phyloP scores from a whole-genome alignment of 2,329 filamentous ascomycete species.

The Alternaria rosae region DNA sequence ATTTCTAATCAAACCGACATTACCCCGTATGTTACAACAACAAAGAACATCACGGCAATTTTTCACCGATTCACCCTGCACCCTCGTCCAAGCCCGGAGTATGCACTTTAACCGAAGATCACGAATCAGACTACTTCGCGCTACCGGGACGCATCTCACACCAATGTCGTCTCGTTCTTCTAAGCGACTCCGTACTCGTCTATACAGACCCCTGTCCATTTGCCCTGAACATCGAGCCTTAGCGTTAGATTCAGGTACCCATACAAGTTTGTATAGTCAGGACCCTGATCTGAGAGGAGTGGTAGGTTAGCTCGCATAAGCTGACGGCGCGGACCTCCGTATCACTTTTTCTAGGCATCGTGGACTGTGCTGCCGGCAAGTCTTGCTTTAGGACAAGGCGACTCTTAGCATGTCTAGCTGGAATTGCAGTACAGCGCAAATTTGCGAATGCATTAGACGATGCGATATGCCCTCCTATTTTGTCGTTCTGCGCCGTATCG shows the following conservation, averaged over 20 bases:
- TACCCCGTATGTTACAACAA: not conserved
- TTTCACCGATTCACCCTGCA: not conserved
- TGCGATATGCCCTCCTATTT: not conserved
- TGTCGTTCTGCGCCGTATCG: not conserved
- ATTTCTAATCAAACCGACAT: not conserved
- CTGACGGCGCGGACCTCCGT: conserved; percentile 5
- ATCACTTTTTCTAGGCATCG: conserved; percentile 19
- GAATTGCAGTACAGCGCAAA: not conserved
- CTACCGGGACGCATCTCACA: not conserved
- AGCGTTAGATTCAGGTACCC: not conserved
- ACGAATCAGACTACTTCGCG: not conserved
- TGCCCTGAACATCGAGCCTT: conserved; percentile 24
- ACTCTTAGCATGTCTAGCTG: not conserved
- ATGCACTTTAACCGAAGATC: not conserved
- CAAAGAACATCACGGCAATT: not conserved
- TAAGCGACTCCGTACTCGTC: conserved; percentile 9
- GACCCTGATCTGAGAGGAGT: not conserved
- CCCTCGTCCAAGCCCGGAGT: not conserved
- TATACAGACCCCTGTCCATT: conserved; percentile 23
- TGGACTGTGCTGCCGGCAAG: conserved; percentile 3
- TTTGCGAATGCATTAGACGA: not conserved
- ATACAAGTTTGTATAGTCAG: not conserved
- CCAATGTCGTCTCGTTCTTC: not conserved
- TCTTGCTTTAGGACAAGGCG: not conserved
- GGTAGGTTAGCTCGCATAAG: conserved; percentile 1